Evolutionary conservation across 1,139 yeast genomes (phyloP), one percentile per base, ranked within the genome.

Genomic region (Scheffersomyces parashehatae): DNA sequence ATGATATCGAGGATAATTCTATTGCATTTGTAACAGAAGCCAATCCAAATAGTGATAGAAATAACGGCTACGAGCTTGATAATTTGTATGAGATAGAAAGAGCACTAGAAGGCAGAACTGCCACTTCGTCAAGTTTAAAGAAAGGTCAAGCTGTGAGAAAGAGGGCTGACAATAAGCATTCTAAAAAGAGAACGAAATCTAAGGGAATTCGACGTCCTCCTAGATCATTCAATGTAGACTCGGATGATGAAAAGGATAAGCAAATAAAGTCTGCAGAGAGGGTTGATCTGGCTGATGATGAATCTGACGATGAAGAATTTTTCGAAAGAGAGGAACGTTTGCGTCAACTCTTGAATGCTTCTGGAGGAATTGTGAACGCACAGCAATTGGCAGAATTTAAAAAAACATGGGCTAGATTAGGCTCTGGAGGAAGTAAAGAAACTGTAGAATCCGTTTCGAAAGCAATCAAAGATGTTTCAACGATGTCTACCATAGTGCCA

Each of bases 241-340:
- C 62, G 2, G 67, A 60, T 30, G 61, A 58, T 30, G 62, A 54
- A 35, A 44, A 41, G 2, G 45, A 48, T 3, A 47, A 39, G 26
- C 52, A 58, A 3, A 40, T 64, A 28, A 67, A 71, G 40, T 80
- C 85, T 0, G 64, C 82, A 2, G 84, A 80, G 48, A 81, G 66
- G 52, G 77, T 86, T 36, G 70, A 71, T 45, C 83, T 77, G 42
- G 82, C 88, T 0, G 91, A 85, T 55, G 89, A 85, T 53, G 85
- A 80, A 16, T 75, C 82, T 3, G 89, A 84, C 51, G 81, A 72
- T 13, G 90, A 83, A 43, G 70, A 56, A 26, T 85, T 86, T 58
- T 86, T 79, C 56, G 82, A 65, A 37, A 70, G 81, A 47, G 95
- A 86, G 56, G 74, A 72, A 46, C 64, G 68, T 47, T 67, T 85